Evolutionary conservation across 2,329 filamentous ascomycete species (phyloP), one percentile per base, ranked within the genome.

Genomic region (Trichothecium roseum): DNA sequence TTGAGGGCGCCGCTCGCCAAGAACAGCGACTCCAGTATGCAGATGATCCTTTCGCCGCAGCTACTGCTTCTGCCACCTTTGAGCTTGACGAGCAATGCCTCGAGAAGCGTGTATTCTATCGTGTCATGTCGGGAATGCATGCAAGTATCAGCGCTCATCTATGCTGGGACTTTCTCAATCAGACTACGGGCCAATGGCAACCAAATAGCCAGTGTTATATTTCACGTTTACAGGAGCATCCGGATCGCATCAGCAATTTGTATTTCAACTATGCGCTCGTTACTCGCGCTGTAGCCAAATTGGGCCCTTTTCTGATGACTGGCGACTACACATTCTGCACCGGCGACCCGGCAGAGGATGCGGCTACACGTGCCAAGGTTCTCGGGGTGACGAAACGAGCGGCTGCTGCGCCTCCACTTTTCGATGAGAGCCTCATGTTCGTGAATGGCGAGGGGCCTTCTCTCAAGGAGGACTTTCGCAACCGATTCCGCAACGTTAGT

Each of bases 201-300:
- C 88, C 87, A 17, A 98, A 98, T 51, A 58, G 94, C 36, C 68
- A 78, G 43, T 98, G 91, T 68, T 98, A 94, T 69, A 78, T 84
- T 53, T 66, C 78, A 24, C 78, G 91, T n/a, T 72, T 98, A 13
- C 84, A 94, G 57, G 68, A 71, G 16, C 77, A 84, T 54, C 86
- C 89, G 0, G 91, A 98, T 47, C 83, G 89, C 41, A 84, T 98
- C 52, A 91, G 88, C 46, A 98, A 98, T 59, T 71, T 98, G 34
- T 98, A 98, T 66, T 98, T 98, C 68, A 96, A 98, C 72, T 98
- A 94, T 53, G 91, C 91, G 1, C 72, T 98, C n/a, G 71, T 98
- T 28, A 82, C 89, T 18, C 83, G 91, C 34, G 91, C 91, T 10
- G 74, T 96, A 28, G 83, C 85, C 36, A 98, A 98, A 62, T 73